Base-by-base conservation (phyloP, 306 rosid species). In the Clitoria ternatea region DNA sequence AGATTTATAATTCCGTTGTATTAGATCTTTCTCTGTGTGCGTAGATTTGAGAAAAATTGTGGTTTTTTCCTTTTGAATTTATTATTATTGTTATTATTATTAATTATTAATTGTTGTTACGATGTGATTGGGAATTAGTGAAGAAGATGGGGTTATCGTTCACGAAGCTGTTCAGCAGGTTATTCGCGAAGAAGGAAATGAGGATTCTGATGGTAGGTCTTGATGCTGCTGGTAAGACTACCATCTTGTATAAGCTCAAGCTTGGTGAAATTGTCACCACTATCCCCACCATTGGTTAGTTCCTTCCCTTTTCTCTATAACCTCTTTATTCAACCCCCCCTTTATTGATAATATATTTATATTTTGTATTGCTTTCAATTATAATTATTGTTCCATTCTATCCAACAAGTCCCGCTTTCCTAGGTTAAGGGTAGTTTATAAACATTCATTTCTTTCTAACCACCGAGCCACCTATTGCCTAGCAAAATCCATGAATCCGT, bases 161-260 rank as follows among this genome's bases (percentile, higher is more conserved):
- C 86, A 79, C 96, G 74, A 92, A 92, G 87, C 91, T 92, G 61
- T 92, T 92, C 82, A 90, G 98, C 79, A 84, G 91, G 83, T 87
- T 92, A 4, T 92, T 92, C 12, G 96, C 97, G 61, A 92, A 90
- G 96, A 90, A 55, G 75, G 96, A 92, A 77, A 92, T 92, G 98
- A 87, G 98, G 42, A 92, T 90, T 79, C 67, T 92, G 87, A 90
- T 92, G 98, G 98, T 92, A 36, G 97, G 98, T 85, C 97, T 90
- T n/a, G 98, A 92, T 59, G 98, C 98, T 50, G 98, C 98, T 66
- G 98, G 98, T 86, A 92, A 92, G 86, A 92, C 98, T 18, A 92
- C 98, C 50, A 92, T 92, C 61, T 61, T 92, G 87, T 92, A 92
- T 77, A 90, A 92, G 84, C 89, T 92, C 83, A 92, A 92, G 89